phyloP scores from a whole-genome alignment of 495 filamentous ascomycete genomes.

The Podospora fimiseda region DNA sequence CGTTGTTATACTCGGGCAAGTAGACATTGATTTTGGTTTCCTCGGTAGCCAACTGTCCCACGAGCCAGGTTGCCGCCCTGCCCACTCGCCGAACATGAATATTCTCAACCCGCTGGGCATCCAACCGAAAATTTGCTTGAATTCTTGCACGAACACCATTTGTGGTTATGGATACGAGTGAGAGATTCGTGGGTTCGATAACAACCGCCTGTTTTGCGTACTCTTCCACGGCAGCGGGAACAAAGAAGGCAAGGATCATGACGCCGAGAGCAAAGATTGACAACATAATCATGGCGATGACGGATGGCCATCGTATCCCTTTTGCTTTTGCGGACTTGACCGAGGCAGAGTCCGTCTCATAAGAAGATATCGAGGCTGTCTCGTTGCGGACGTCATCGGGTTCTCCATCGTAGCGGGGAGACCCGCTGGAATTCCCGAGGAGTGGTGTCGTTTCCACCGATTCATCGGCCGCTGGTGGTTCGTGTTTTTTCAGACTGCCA shows the following conservation, averaged over 20 bases:
- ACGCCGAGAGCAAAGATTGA: slow-evolving; percentile 36
- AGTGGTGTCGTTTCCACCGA: slow-evolving; percentile 51
- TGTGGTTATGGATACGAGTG: slow-evolving; percentile 73
- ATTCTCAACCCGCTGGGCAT: slow-evolving; percentile 65
- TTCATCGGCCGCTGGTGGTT: slow-evolving; percentile 22
- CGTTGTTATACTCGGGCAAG: slow-evolving; percentile 74
- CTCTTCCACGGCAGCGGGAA: slow-evolving; percentile 69
- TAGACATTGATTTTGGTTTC: slow-evolving; percentile 67
- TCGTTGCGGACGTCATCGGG: slow-evolving; percentile 30
- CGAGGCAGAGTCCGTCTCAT: slow-evolving; percentile 13
- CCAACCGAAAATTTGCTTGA: slow-evolving; percentile 71
- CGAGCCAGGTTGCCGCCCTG: slow-evolving; percentile 74
- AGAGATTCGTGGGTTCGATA: slow-evolving; percentile 72
- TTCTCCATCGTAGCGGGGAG: slow-evolving; percentile 44
- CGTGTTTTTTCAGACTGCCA: slow-evolving; percentile 21
- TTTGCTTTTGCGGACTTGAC: slow-evolving; percentile 20
- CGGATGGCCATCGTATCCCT: slow-evolving; percentile 39
- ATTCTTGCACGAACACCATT: slow-evolving; percentile 71
- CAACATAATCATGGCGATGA: slow-evolving; percentile 40
- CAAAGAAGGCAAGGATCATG: slow-evolving; percentile 63
- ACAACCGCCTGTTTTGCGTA: slow-evolving; percentile 79
- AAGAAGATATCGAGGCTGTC: slow-evolving; percentile 25
- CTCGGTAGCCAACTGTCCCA: slow-evolving; percentile 60
- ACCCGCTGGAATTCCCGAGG: slow-evolving; percentile 33
- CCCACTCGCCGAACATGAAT: slow-evolving; percentile 67